Conservation (phyloP, 164 flowering plant genomes). For the Vitis vinifera region DNA sequence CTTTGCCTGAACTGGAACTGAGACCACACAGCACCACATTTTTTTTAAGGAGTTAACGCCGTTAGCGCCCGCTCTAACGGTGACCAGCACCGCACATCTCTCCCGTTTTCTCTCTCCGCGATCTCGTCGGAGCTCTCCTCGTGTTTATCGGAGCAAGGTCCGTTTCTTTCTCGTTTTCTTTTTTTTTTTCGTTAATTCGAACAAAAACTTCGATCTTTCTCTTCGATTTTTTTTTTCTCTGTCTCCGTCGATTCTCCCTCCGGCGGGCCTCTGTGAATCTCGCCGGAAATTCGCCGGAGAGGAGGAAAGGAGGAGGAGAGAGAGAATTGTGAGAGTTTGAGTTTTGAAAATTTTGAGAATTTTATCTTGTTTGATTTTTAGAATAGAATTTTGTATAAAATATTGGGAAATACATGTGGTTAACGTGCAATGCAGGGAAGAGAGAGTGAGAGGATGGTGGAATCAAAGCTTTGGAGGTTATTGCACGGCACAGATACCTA, state of each 20-base stretch:
- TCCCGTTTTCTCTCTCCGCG: not conserved
- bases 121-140: not conserved
- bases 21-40: too few species aligned
- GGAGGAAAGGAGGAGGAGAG: slow-evolving; percentile 6
- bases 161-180: not conserved
- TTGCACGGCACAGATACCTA: slow-evolving; percentile 81
- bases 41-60: too few species aligned
- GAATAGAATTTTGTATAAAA: too few species aligned
- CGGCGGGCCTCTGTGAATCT: not conserved
- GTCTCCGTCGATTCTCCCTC: too few species aligned
- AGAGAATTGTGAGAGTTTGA: not conserved
- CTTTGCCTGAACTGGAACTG: too few species aligned
- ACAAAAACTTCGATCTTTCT: not conserved
- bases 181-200: not conserved
- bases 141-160: not conserved
- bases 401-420: slow-evolving; percentile 11
- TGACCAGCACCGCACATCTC: too few species aligned
- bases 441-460: slow-evolving; percentile 20
- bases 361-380: not conserved
- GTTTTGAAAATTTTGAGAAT: not conserved
- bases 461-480: slow-evolving; percentile 55
- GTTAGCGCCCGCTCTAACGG: too few species aligned
- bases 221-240: not conserved
- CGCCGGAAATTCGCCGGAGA: not conserved
- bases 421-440: slow-evolving; percentile 82